Conservation (phyloP, 2,329 filamentous ascomycete genomes). For the Fusarium mexicanum region DNA sequence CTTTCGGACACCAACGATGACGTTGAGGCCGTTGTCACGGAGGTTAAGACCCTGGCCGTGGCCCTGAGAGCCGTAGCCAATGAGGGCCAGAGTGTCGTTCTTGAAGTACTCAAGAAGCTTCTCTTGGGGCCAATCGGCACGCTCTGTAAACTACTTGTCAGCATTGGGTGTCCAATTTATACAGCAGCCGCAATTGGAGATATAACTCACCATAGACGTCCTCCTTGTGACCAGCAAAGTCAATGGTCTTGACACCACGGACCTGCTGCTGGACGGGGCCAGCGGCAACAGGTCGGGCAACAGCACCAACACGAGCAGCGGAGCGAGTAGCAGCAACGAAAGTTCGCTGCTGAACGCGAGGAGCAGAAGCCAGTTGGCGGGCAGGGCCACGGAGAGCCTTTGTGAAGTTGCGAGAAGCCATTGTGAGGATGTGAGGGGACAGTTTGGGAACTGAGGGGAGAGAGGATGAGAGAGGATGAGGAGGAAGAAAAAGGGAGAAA, state of each 20-base stretch:
- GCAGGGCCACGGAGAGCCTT: constrained; percentile 72
- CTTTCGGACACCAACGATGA: constrained; percentile 99
- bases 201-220: constrained; percentile 81
- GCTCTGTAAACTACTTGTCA: constrained; percentile 70
- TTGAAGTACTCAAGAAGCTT: constrained; percentile 99
- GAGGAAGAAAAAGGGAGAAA: constrained; percentile 24
- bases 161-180: constrained; percentile 8
- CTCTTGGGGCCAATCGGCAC: constrained; percentile 97
- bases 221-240: constrained; percentile 97
- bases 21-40: constrained; percentile 98
- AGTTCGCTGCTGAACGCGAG: constrained; percentile 69
- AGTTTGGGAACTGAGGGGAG: constrained; percentile 32
- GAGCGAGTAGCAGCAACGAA: constrained; percentile 69
- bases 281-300: constrained; percentile 61
- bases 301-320: constrained; percentile 63
- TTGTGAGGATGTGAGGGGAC: constrained; percentile 57
- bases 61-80: constrained; percentile 97
- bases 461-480: constrained; percentile 44
- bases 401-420: constrained; percentile 81
- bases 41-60: constrained; percentile 99
- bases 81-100: constrained; percentile 98
- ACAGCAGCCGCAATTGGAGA: neutral
- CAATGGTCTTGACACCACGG: constrained; percentile 96
- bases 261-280: constrained; percentile 72
- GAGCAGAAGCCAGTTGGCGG: constrained; percentile 67